Conservation (phyloP, 1,284 basidiomycete genomes). For the Ceratobasidium sp. region DNA sequence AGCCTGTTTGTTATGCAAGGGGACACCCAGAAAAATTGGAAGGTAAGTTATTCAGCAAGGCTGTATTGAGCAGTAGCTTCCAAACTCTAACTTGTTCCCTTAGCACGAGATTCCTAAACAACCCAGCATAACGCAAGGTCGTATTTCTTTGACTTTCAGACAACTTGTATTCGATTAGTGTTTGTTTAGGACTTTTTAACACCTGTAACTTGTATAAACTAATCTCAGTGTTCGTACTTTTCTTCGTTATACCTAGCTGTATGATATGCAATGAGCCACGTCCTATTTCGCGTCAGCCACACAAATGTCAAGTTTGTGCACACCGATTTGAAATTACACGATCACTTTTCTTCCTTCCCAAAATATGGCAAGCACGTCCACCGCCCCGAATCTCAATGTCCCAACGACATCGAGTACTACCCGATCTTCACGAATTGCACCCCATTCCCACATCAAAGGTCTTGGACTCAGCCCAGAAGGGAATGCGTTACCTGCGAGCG, state of each 20-base stretch:
- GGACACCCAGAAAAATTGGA: conserved; percentile 66
- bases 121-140: conserved; percentile 56
- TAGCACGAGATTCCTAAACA: conserved; percentile 65
- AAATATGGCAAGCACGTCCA: conserved; percentile 38
- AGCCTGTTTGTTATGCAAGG: conserved; percentile 69
- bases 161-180: conserved; percentile 52
- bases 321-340: conserved; percentile 19
- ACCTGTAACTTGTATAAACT: neutral
- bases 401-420: conserved; percentile 35
- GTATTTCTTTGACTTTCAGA: conserved; percentile 64
- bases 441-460: conserved; percentile 96
- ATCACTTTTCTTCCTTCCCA: conserved; percentile 15
- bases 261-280: too few relatives aligned
- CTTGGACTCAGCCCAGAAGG: conserved; percentile 90
- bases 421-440: conserved; percentile 87
- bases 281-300: too few relatives aligned
- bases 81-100: too few relatives aligned
- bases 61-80: too few relatives aligned
- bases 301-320: neutral
- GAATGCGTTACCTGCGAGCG: conserved; percentile 76
- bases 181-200: too few relatives aligned
- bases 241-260: too few relatives aligned
- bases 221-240: too few relatives aligned
- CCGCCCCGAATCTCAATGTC: conserved; percentile 20
- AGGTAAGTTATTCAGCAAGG: too few relatives aligned